Percentiles rank a stretch among this genome's conserved stretches.
Evolutionary conservation across 2,329 filamentous ascomycete species (phyloP).

Genomic region (Pleurostoma richardsiae): DNA sequence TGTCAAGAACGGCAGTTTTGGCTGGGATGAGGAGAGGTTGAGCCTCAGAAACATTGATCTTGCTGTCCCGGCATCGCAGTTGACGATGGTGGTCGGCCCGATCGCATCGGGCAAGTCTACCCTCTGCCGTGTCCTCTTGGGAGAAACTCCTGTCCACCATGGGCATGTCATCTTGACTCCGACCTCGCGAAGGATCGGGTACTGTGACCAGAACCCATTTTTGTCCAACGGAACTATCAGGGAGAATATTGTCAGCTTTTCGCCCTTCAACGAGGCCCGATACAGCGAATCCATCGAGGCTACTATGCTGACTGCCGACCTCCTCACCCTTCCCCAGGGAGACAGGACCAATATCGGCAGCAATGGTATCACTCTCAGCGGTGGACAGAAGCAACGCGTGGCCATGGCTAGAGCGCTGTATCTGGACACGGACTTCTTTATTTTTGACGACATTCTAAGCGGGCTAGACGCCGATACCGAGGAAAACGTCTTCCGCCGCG

Average conservation of each 20-base stretch:
- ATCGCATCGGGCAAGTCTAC: conserved; percentile 40
- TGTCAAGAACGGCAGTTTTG: conserved; percentile 20
- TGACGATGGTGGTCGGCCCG: conserved; percentile 36
- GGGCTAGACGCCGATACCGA: conserved; percentile 35
- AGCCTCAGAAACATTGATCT: conserved; percentile 26
- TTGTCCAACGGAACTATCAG: conserved; percentile 5
- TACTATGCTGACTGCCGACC: conserved; percentile 19
- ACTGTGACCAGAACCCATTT: conserved; percentile 18
- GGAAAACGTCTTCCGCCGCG: conserved; percentile 28
- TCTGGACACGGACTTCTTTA: conserved; percentile 16
- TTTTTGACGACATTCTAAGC: conserved; percentile 34
- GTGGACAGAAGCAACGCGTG: conserved; percentile 25
- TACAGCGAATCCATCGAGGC: conserved; percentile 24
- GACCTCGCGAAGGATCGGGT: conserved; percentile 21
- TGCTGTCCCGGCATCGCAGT: conserved; percentile 17
- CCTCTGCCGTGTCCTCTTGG: conserved; percentile 32
- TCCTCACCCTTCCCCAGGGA: conserved; percentile 23
- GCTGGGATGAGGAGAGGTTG: conserved; percentile 24
- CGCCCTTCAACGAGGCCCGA: conserved; percentile 13
- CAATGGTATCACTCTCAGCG: conserved; percentile 28
- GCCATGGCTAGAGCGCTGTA: conserved; percentile 18
- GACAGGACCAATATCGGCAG: conserved; percentile 27
- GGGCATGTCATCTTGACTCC: conserved; percentile 16
- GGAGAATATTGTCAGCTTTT: conserved; percentile 7
- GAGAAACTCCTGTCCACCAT: conserved; percentile 23